A percentile compares a stretch with the other conserved stretches of the same genome.
Evolutionary conservation across 2,329 filamentous ascomycete species (phyloP).

Genomic region (Neofusicoccum ribis): DNA sequence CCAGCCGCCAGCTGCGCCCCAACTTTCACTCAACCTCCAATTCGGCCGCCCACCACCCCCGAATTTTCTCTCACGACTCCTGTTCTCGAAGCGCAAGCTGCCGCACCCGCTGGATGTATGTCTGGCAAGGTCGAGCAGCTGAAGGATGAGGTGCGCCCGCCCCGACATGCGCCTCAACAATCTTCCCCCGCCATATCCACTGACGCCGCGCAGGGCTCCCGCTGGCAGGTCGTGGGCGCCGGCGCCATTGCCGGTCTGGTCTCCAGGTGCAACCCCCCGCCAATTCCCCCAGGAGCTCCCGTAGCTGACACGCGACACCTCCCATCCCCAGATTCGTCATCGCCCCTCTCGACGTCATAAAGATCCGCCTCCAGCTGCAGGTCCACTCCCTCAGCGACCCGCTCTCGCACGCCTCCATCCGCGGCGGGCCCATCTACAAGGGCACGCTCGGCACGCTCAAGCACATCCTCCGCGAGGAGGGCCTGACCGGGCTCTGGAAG

Average conservation of each 20-base stretch:
- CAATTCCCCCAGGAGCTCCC: neutral
- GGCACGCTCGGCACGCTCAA: slow-evolving; percentile 75
- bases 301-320: neutral
- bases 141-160: slow-evolving; percentile 63
- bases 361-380: slow-evolving; percentile 95
- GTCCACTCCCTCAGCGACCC: slow-evolving; percentile 80
- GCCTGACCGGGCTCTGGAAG: slow-evolving; percentile 88
- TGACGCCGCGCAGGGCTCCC: slow-evolving; percentile 57
- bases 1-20: neutral
- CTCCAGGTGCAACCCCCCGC: slow-evolving; percentile 64
- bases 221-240: slow-evolving; percentile 64
- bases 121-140: slow-evolving; percentile 63
- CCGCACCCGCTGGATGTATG: slow-evolving; percentile 55
- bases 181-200: neutral
- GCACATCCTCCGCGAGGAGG: slow-evolving; percentile 77
- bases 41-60: neutral
- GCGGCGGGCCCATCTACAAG: slow-evolving; percentile 60
- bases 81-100: slow-evolving; percentile 23
- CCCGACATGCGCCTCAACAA: slow-evolving; percentile 7
- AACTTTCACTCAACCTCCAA: neutral
- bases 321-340: slow-evolving; percentile 74
- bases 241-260: slow-evolving; percentile 79
- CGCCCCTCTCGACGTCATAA: slow-evolving; percentile 93
- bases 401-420: slow-evolving; percentile 50
- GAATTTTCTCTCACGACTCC: slow-evolving; percentile 22